Percentiles rank a stretch among this genome's conserved stretches.
These are phyloP conservation scores for Ceratocystiopsis minuta DNA, from an alignment of 2,329 filamentous ascomycete genomes.

Conservation along the genomic window DNA sequence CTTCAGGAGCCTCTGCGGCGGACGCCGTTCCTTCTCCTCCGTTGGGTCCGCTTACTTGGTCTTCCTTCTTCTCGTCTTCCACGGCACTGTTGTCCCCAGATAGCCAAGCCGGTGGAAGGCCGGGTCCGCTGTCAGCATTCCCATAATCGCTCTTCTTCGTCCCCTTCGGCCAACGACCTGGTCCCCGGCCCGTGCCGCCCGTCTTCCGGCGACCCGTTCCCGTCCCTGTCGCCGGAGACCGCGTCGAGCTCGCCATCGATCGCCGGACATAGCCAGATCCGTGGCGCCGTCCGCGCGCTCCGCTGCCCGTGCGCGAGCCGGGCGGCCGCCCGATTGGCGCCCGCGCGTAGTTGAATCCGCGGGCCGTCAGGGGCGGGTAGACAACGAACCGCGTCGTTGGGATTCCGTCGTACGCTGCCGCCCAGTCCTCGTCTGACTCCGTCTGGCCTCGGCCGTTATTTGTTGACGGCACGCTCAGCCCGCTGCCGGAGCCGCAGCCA, in stretches of 20 bases:
- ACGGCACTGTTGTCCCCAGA: constrained; percentile 16
- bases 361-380: constrained; percentile 45
- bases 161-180: constrained; percentile 48
- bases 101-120: constrained; percentile 40
- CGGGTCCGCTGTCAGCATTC: constrained; percentile 46
- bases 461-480: too few relatives aligned
- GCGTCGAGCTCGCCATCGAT: constrained; percentile 14
- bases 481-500: too few relatives aligned
- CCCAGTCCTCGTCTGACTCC: constrained; percentile 20
- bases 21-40: too few relatives aligned
- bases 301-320: constrained; percentile 17
- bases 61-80: constrained; percentile 6
- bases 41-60: background rate
- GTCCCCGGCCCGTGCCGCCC: constrained; percentile 45
- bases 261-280: constrained; percentile 17
- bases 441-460: too few relatives aligned
- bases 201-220: constrained; percentile 23
- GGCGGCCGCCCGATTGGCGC: constrained; percentile 23
- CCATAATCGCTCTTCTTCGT: constrained; percentile 52
- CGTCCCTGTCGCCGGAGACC: constrained; percentile 18
- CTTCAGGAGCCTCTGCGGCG: background rate
- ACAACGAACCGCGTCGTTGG: constrained; percentile 59
- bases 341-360: constrained; percentile 29
- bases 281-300: constrained; percentile 18
- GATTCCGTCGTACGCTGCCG: constrained; percentile 34